Conservation (phyloP, 2,329 filamentous ascomycete genomes). For the Aspergillus niger region DNA sequence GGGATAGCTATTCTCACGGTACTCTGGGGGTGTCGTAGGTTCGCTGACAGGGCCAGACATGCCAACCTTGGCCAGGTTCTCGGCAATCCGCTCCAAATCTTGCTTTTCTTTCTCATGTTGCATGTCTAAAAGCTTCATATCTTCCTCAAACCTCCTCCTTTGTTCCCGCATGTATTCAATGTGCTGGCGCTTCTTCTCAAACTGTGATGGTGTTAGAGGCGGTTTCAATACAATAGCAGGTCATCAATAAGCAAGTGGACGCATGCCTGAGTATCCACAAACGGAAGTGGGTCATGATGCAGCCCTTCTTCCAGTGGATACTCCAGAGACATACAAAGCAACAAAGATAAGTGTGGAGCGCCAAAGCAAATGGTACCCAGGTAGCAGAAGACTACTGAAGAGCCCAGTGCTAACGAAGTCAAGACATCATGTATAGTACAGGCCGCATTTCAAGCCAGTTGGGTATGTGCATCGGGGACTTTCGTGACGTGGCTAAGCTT, state of each 20-base stretch:
- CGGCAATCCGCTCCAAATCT: conserved; percentile 81
- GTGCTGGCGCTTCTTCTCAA: conserved; percentile 91
- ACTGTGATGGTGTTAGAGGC: conserved; percentile 58
- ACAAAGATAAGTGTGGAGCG: not conserved
- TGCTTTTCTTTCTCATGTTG: conserved; percentile 80
- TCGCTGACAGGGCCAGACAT: conserved; percentile 79
- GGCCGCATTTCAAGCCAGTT: not conserved
- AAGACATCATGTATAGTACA: not conserved
- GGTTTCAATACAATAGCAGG: not conserved
- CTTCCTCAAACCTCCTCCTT: conserved; percentile 83
- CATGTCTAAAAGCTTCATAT: conserved; percentile 86
- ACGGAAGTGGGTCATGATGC: not conserved
- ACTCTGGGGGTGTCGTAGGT: conserved; percentile 94
- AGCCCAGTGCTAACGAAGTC: not conserved
- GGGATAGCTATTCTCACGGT: conserved; percentile 78
- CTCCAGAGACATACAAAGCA: not conserved
- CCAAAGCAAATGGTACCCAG: not conserved
- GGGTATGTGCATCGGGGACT: not conserved
- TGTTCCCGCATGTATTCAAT: conserved; percentile 90
- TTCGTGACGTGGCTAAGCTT: conserved; percentile 34
- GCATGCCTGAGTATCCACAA: not conserved
- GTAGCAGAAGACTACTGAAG: not conserved
- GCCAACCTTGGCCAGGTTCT: conserved; percentile 66
- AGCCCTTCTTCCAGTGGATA: not conserved
- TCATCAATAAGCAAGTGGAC: conserved; percentile 3